These are phyloP conservation scores for Pythium grandisporangium DNA, from an alignment of 352 stramenopile species.

Conservation along the genomic window DNA sequence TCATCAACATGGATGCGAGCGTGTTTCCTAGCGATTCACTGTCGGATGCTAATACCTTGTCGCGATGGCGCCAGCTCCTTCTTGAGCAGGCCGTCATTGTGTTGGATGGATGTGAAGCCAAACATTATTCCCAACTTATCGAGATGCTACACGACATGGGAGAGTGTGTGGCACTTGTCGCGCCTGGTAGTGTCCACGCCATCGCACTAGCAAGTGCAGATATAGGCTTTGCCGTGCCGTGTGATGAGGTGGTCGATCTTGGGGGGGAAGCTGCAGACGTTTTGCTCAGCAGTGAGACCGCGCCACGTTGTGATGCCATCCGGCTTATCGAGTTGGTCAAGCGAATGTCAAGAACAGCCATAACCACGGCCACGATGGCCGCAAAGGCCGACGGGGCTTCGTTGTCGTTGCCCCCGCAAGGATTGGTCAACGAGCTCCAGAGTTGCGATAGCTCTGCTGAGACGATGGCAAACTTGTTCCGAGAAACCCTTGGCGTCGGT, in stretches of 20 bases:
- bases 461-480: slow-evolving; percentile 16
- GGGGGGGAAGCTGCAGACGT: slow-evolving; percentile 38
- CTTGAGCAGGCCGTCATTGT: slow-evolving; percentile 29
- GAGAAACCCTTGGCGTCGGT: slow-evolving; percentile 16
- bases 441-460: no score
- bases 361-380: no score
- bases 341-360: no score
- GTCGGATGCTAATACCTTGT: slow-evolving; percentile 43
- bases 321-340: slow-evolving; percentile 38
- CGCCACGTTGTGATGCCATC: slow-evolving; percentile 34
- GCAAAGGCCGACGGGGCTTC: no score
- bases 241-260: slow-evolving; percentile 31
- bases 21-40: slow-evolving; percentile 28
- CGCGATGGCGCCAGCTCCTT: slow-evolving; percentile 33
- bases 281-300: slow-evolving; percentile 24
- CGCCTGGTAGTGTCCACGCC: slow-evolving; percentile 30
- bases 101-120: slow-evolving; percentile 29
- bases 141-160: slow-evolving; percentile 43
- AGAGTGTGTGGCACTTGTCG: slow-evolving; percentile 35
- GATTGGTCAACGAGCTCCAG: no score
- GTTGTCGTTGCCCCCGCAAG: no score
- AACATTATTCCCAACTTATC: slow-evolving; percentile 34
- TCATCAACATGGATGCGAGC: slow-evolving; percentile 20
- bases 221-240: slow-evolving; percentile 35
- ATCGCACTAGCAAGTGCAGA: slow-evolving; percentile 33